phyloP scores from a whole-genome alignment of 1,284 basidiomycete species.

The Leccinum pachyderme region DNA sequence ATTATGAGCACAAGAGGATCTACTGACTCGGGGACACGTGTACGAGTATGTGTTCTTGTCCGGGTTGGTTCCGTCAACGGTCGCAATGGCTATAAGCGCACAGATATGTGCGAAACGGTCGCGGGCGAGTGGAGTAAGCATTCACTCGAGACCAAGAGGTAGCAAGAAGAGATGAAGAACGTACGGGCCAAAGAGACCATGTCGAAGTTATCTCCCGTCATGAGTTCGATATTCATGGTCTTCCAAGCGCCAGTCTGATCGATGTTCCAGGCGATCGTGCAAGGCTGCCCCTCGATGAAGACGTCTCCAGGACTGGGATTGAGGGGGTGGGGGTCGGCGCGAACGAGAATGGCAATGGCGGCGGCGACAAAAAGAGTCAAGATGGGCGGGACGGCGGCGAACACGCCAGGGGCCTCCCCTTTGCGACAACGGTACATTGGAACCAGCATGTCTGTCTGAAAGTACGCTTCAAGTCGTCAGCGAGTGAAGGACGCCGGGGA shows the following conservation, averaged over 20 bases:
- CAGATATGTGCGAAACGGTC: background rate
- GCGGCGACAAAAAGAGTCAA: conserved; percentile 43
- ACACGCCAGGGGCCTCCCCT: conserved; percentile 22
- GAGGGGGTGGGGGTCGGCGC: conserved; percentile 53
- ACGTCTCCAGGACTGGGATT: conserved; percentile 52
- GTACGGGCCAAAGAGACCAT: conserved; percentile 72
- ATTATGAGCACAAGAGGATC: background rate
- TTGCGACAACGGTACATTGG: conserved; percentile 1
- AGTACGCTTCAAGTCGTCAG: background rate
- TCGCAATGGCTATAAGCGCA: conserved; percentile 42
- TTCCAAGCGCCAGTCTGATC: conserved; percentile 62
- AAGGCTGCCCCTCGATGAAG: conserved; percentile 56
- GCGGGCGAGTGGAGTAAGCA: background rate
- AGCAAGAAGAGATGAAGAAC: conserved; percentile 23
- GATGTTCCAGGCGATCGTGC: conserved; percentile 52
- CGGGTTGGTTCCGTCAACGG: conserved; percentile 56
- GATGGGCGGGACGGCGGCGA: conserved; percentile 41
- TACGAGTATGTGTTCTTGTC: conserved; percentile 47
- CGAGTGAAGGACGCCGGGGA: background rate
- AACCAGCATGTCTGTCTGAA: conserved; percentile 1
- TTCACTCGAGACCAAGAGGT: background rate
- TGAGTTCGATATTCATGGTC: conserved; percentile 69
- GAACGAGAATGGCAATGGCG: conserved; percentile 37
- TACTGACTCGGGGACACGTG: conserved; percentile 64
- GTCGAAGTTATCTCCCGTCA: conserved; percentile 70